Percentiles rank a stretch among this genome's conserved stretches.
phyloP scores from a whole-genome alignment of 163 green algal genomes.

The Coccomyxa subellipsoidea region DNA sequence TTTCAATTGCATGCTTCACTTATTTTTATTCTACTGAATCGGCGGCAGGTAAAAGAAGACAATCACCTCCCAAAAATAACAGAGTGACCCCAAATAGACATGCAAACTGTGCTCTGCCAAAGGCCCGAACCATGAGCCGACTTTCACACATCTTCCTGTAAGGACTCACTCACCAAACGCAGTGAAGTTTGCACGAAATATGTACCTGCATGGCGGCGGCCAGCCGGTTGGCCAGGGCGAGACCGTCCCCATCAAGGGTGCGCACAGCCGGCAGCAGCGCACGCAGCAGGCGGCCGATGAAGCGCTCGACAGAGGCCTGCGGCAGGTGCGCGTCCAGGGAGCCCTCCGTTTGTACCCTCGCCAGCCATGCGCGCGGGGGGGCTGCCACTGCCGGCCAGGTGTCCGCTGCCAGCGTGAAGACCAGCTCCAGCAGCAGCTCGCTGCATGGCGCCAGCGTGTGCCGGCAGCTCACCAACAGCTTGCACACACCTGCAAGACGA shows the following conservation, averaged over 20 bases:
- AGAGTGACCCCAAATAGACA: too few species aligned
- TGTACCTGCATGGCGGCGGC: not conserved
- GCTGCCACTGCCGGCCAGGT: constrained; percentile 51
- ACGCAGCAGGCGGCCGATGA: not conserved
- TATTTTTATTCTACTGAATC: too few species aligned
- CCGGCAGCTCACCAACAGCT: constrained; percentile 46
- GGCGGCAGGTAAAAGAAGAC: too few species aligned
- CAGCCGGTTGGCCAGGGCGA: not conserved
- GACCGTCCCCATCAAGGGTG: not conserved
- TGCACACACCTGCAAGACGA: not conserved
- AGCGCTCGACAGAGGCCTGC: not conserved
- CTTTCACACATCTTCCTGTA: too few species aligned
- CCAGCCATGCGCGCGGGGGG: constrained; percentile 31
- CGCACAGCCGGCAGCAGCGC: not conserved
- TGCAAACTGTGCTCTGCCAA: too few species aligned
- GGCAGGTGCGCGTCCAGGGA: not conserved
- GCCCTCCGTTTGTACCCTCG: not conserved
- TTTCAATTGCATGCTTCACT: not conserved
- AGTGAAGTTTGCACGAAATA: too few species aligned
- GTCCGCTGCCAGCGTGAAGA: constrained; percentile 66
- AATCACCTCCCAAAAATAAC: too few species aligned
- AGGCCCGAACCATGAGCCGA: too few species aligned
- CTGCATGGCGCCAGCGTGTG: constrained; percentile 28
- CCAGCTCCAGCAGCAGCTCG: constrained; percentile 46
- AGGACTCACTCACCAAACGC: too few species aligned